Evolutionary conservation across 2,329 filamentous ascomycete species (phyloP).

Genomic region (Thelonectria olida): DNA sequence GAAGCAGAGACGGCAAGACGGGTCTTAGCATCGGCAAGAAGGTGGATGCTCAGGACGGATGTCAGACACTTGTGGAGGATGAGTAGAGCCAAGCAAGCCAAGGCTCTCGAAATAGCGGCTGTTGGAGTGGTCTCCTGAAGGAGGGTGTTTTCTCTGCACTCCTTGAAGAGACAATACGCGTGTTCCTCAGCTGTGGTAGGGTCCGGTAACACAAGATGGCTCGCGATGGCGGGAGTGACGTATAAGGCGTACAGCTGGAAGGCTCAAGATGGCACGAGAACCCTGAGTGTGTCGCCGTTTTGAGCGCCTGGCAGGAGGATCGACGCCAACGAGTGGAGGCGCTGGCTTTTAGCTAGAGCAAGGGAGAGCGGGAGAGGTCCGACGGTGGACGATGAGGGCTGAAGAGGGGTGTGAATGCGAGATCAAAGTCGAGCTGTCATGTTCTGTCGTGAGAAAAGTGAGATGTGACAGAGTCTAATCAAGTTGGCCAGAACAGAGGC

Average conservation of each 20-base stretch:
- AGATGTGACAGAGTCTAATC: not conserved
- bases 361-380: not conserved
- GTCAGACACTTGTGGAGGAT: not conserved
- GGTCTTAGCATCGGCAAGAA: not conserved
- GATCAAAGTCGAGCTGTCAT: slow-evolving; percentile 23
- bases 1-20: not conserved
- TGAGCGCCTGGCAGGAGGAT: slow-evolving; percentile 14
- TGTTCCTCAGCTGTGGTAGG: too few relatives aligned
- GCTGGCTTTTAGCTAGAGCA: slow-evolving; percentile 1
- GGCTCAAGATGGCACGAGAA: too few relatives aligned
- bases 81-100: not conserved
- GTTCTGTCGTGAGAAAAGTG: not conserved
- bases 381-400: not conserved
- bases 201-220: not conserved
- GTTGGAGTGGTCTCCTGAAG: not conserved
- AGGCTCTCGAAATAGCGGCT: not conserved
- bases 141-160: not conserved
- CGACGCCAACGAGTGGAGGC: slow-evolving; percentile 10
- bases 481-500: too few relatives aligned
- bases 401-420: not conserved
- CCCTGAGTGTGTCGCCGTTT: slow-evolving; percentile 6
- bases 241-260: too few relatives aligned
- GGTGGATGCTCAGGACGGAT: not conserved
- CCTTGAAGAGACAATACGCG: not conserved
- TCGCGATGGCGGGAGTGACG: not conserved